These are phyloP conservation scores for Pilobolus umbonatus DNA, from an alignment of 192 early-diverging fungal genomes.

Conservation along the genomic window DNA sequence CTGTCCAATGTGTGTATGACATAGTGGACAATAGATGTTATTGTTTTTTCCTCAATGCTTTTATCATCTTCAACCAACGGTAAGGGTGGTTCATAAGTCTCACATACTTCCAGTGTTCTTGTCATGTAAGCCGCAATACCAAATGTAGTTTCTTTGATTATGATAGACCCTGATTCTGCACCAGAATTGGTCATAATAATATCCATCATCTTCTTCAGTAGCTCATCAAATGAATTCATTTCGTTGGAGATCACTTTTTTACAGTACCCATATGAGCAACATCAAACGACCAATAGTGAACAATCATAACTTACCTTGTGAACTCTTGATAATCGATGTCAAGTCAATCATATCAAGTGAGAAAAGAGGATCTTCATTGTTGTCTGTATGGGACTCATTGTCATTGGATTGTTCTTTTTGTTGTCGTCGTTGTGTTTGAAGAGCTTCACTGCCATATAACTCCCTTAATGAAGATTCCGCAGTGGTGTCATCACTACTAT, in stretches of 20 bases:
- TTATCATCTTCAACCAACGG: conserved; percentile 15
- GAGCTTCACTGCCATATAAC: conserved; percentile 1
- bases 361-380: conserved; percentile 4
- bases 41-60: conserved; percentile 4
- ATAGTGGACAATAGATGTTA: conserved; percentile 20
- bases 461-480: neutral
- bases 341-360: conserved; percentile 26
- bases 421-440: neutral
- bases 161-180: conserved; percentile 21
- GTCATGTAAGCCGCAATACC: conserved; percentile 19
- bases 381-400: no score
- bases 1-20: conserved; percentile 14
- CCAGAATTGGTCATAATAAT: conserved; percentile 29
- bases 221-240: conserved; percentile 30
- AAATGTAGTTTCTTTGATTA: conserved; percentile 18
- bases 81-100: conserved; percentile 17
- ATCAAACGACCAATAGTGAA: neutral
- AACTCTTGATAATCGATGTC: conserved; percentile 30
- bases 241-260: conserved; percentile 27
- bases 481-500: conserved; percentile 2
- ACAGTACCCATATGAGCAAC: no score
- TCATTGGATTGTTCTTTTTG: neutral
- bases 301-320: conserved; percentile 13
- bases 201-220: conserved; percentile 23
- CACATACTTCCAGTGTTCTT: neutral